phyloP scores from a whole-genome alignment of 139 green algal genomes.

The Zygnema cylindricum region DNA sequence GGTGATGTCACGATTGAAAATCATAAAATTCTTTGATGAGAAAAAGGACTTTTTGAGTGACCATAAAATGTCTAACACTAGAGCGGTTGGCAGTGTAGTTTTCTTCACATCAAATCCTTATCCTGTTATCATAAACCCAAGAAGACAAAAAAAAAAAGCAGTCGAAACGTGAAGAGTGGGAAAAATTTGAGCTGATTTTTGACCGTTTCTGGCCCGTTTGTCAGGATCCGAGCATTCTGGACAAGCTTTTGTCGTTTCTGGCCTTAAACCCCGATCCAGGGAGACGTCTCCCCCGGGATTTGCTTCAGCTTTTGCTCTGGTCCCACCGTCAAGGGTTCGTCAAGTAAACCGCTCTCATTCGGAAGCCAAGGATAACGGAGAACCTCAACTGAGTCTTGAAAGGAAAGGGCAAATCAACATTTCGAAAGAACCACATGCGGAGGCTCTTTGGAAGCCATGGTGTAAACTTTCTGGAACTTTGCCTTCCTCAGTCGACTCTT shows the following conservation, averaged over 20 bases:
- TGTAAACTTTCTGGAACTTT: background rate
- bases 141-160: no score
- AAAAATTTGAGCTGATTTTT: background rate
- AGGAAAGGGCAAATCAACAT: background rate
- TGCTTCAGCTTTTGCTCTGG: background rate
- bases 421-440: background rate
- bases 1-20: no score
- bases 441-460: background rate
- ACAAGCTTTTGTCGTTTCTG: background rate
- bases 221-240: background rate
- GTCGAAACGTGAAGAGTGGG: no score
- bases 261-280: background rate
- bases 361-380: no score
- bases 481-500: no score
- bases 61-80: no score
- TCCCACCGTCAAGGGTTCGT: background rate
- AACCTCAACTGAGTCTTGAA: background rate
- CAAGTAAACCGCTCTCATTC: background rate
- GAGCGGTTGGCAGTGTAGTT: no score
- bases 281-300: background rate
- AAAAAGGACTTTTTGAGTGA: no score
- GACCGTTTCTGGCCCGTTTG: background rate
- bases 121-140: no score
- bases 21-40: no score
- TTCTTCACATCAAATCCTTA: no score